A percentile compares a stretch with the other conserved stretches of the same genome.
phyloP scores from a whole-genome alignment of 2,329 filamentous ascomycete species.

The Cyphellophora europaea region DNA sequence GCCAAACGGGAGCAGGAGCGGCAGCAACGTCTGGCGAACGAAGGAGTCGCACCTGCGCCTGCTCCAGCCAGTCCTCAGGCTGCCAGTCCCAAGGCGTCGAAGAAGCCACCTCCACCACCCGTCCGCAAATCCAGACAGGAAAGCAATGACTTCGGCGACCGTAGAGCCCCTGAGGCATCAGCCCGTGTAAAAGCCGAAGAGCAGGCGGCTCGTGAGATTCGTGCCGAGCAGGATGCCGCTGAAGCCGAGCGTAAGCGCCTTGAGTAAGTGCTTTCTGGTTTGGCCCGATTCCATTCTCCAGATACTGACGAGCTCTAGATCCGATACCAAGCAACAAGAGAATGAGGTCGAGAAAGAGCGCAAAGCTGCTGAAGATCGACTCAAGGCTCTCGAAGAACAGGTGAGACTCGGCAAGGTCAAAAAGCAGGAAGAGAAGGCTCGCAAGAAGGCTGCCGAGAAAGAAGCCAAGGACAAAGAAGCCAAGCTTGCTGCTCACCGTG shows the following conservation, averaged over 20 bases:
- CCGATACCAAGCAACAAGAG: conserved; percentile 65
- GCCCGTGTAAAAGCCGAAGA: conserved; percentile 53
- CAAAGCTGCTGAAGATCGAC: conserved; percentile 68
- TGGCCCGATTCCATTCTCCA: neutral
- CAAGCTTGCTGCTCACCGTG: conserved; percentile 72
- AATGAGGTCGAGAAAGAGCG: conserved; percentile 72
- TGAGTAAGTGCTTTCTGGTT: conserved; percentile 57
- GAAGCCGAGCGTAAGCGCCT: conserved; percentile 63
- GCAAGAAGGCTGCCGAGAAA: conserved; percentile 76
- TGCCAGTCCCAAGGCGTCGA: conserved; percentile 34
- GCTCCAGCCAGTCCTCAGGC: conserved; percentile 36
- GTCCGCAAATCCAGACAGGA: conserved; percentile 60
- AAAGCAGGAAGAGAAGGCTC: conserved; percentile 92
- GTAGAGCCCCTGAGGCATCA: conserved; percentile 44
- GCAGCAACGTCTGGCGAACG: conserved; percentile 71
- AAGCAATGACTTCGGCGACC: conserved; percentile 47
- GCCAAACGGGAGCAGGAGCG: conserved; percentile 78
- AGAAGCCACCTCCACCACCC: conserved; percentile 66
- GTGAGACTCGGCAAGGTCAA: conserved; percentile 87
- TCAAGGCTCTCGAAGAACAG: conserved; percentile 87
- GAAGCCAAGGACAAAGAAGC: conserved; percentile 84
- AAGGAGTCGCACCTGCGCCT: conserved; percentile 56
- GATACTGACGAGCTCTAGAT: conserved; percentile 39
- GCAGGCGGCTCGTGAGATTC: conserved; percentile 54
- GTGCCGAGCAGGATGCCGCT: conserved; percentile 67